These are phyloP conservation scores for Puccinia novopanici DNA, from an alignment of 1,284 basidiomycete species.

Conservation along the genomic window DNA sequence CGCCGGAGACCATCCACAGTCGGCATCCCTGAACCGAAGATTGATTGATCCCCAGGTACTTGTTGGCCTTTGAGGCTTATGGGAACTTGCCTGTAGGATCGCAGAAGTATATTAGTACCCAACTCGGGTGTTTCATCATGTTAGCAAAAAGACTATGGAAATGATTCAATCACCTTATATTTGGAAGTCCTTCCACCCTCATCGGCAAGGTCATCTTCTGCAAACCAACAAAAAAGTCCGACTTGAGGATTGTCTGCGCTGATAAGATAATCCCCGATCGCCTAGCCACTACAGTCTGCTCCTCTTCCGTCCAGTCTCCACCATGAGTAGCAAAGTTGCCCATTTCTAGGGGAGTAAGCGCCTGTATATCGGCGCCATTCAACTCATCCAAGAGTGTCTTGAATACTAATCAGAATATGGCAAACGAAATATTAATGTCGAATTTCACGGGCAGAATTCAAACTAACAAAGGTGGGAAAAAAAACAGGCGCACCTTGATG, in stretches of 20 bases:
- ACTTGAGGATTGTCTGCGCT: slow-evolving; percentile 91
- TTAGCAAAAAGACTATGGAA: background rate
- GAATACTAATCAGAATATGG: slow-evolving; percentile 68
- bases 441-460: background rate
- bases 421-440: background rate
- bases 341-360: slow-evolving; percentile 80
- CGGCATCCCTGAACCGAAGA: slow-evolving; percentile 40
- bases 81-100: slow-evolving; percentile 41
- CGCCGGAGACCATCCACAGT: slow-evolving; percentile 68
- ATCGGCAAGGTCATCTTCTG: slow-evolving; percentile 84
- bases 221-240: slow-evolving; percentile 61
- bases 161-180: slow-evolving; percentile 36
- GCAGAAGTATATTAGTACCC: background rate
- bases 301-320: slow-evolving; percentile 50
- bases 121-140: background rate
- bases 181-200: slow-evolving; percentile 50
- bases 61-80: slow-evolving; percentile 28
- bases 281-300: slow-evolving; percentile 68
- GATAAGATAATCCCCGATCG: slow-evolving; percentile 84
- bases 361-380: slow-evolving; percentile 73
- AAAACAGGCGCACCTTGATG: slow-evolving; percentile 43
- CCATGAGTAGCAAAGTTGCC: slow-evolving; percentile 64
- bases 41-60: slow-evolving; percentile 35
- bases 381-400: slow-evolving; percentile 94
- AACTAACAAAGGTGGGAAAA: background rate